Conservation (phyloP, 164 flowering plant species). For the Macadamia tetraphylla region DNA sequence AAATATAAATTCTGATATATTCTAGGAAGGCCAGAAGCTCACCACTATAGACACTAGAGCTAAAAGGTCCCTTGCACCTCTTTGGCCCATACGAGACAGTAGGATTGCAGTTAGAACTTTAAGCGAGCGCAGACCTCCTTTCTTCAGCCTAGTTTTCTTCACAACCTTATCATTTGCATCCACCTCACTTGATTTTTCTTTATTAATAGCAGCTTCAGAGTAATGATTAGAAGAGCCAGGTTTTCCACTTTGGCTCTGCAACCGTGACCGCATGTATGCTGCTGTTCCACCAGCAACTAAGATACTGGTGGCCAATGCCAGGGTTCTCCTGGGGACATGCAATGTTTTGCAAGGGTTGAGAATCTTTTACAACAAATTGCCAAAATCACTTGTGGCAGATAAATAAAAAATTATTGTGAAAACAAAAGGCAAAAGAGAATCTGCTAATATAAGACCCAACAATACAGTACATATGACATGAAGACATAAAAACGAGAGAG, state of each 20-base stretch:
- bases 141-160: slow-evolving; percentile 41
- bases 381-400: too few species aligned
- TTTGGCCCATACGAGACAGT: slow-evolving; percentile 71
- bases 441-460: too few species aligned
- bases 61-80: slow-evolving; percentile 66
- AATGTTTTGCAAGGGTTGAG: neutral
- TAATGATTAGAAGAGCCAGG: slow-evolving; percentile 29
- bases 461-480: too few species aligned
- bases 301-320: slow-evolving; percentile 72
- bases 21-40: slow-evolving; percentile 14
- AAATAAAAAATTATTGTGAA: too few species aligned
- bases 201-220: slow-evolving; percentile 32
- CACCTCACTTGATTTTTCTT: slow-evolving; percentile 22
- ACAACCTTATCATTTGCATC: slow-evolving; percentile 21
- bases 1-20: neutral
- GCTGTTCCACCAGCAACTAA: slow-evolving; percentile 85
- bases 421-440: too few species aligned
- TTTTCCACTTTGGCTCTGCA: slow-evolving; percentile 19
- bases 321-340: slow-evolving; percentile 53
- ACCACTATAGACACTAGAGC: slow-evolving; percentile 74
- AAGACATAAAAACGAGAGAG: too few species aligned
- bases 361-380: too few species aligned
- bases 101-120: slow-evolving; percentile 73
- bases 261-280: slow-evolving; percentile 62
- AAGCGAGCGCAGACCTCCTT: slow-evolving; percentile 70